Base-by-base conservation (phyloP, 2,329 filamentous ascomycete species). In the Penicillium fuscoglaucum region DNA sequence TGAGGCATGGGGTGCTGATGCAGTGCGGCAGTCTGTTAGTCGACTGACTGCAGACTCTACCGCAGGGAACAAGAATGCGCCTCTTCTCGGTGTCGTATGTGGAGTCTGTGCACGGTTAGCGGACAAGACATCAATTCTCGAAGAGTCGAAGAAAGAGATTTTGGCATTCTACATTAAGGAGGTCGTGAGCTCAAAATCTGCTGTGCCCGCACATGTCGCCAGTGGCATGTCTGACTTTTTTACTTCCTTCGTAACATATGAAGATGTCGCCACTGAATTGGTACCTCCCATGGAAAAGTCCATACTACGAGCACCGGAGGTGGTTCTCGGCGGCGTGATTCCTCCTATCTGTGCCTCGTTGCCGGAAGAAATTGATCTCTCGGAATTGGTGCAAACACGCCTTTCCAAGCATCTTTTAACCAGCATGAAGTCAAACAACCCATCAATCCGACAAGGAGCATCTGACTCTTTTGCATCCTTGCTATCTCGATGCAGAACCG, bases 351-450 rank as follows among this genome's bases (percentile, higher is more conserved):
- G 96, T 59, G 75, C 82, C 9, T 85, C 90, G 29, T 79, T 99
- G 7, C 87, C 91, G 1, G 71, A 78, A 29, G 79, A 80, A 6
- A 82, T 95, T 66, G 93, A 99, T 68, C 81, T 98, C 19, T 93
- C 93, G 9, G 84, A 86, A 39, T 78, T 90, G 5, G 80, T 98
- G 19, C 82, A 84, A 52, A 80, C 82, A 28, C 90, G 89, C 61
- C 81, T 99, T 37, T 76, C 96, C 39, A 98, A 96, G 74, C 91
- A 92, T 6, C 79, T 99, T 13, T 77, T 98, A n/a, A 87, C 91
- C 41, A 96, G 92, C 71, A 82, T 93, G 74, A 97, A 96, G 75
- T 98, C 95, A 1, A 93, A 90, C 69, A 98, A 96, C 72, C 79
- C 85, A 15, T 76, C 77, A 2, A 91, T 97, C 61, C 87, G 93